phyloP scores from a whole-genome alignment of 2,329 filamentous ascomycete species.

The Diplodia sapinea region DNA sequence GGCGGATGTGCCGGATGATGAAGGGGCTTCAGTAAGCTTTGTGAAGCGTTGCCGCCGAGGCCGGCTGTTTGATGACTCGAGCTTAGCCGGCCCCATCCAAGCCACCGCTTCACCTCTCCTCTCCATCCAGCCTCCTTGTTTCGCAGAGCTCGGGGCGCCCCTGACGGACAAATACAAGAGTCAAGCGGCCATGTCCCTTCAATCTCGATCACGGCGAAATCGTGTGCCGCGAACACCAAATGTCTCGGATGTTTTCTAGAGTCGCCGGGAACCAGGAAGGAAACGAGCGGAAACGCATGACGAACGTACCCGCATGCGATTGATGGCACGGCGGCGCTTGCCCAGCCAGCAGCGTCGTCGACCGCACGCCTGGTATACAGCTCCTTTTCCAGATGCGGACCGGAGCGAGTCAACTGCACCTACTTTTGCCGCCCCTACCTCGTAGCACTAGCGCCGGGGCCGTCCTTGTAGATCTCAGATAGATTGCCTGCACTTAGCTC shows the following conservation, averaged over 20 bases:
- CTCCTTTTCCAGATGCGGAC: neutral
- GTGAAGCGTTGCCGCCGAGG: conserved; percentile 28
- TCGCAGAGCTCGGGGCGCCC: conserved; percentile 11
- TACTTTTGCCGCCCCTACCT: neutral
- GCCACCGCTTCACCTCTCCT: neutral
- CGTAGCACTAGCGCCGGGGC: neutral
- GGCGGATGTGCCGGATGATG: conserved; percentile 12
- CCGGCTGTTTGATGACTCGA: conserved; percentile 25
- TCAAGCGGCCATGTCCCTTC: conserved; percentile 12
- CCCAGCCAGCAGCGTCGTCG: neutral
- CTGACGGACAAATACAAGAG: conserved; percentile 6
- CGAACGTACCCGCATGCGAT: neutral
- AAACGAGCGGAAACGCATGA: neutral
- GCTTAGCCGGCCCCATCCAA: conserved; percentile 17
- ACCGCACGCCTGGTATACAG: neutral
- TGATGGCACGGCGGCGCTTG: neutral
- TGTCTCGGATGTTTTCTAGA: neutral
- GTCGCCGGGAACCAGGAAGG: neutral
- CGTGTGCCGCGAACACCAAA: neutral
- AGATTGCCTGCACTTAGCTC: conserved; percentile 10
- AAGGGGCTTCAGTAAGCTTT: conserved; percentile 27
- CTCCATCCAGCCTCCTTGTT: conserved; percentile 1
- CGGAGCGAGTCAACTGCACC: conserved; percentile 1
- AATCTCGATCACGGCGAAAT: conserved; percentile 15
- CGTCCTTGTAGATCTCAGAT: conserved; percentile 11